Conservation (phyloP, 257 asterid genomes). For the Osmanthus fragrans region DNA sequence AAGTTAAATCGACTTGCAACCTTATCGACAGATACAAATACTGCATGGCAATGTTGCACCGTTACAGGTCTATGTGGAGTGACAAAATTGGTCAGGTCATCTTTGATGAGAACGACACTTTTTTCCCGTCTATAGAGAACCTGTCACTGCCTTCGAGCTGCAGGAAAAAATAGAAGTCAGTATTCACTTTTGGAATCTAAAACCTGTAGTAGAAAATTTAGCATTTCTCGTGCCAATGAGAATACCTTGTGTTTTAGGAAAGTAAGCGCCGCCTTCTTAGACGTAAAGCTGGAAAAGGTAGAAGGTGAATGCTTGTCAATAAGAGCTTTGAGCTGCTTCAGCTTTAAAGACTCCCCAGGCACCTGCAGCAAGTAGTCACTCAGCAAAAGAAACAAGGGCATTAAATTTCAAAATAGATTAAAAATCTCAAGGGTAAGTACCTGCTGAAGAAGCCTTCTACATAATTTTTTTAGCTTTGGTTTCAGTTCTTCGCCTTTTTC, state of each 20-base stretch:
- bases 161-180: slow-evolving; percentile 21
- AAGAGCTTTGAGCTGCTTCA: slow-evolving; percentile 81
- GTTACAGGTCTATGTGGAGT: slow-evolving; percentile 29
- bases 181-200: neutral
- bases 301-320: slow-evolving; percentile 69
- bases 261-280: slow-evolving; percentile 49
- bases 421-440: slow-evolving; percentile 32
- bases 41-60: slow-evolving; percentile 30
- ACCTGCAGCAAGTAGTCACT: slow-evolving; percentile 48
- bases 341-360: slow-evolving; percentile 65
- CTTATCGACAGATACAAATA: neutral
- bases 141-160: slow-evolving; percentile 82
- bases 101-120: slow-evolving; percentile 44
- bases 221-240: neutral
- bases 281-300: slow-evolving; percentile 44
- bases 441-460: slow-evolving; percentile 69
- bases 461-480: slow-evolving; percentile 76
- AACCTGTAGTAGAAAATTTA: neutral
- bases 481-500: slow-evolving; percentile 37
- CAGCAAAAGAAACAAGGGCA: slow-evolving; percentile 13
- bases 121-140: slow-evolving; percentile 76
- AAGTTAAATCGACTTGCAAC: neutral
- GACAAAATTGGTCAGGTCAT: slow-evolving; percentile 34
- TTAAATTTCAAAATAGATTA: neutral
- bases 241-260: slow-evolving; percentile 65